Evolutionary conservation across 176 grass and related monocot genomes (phyloP).

Genomic region (Poa pratensis): DNA sequence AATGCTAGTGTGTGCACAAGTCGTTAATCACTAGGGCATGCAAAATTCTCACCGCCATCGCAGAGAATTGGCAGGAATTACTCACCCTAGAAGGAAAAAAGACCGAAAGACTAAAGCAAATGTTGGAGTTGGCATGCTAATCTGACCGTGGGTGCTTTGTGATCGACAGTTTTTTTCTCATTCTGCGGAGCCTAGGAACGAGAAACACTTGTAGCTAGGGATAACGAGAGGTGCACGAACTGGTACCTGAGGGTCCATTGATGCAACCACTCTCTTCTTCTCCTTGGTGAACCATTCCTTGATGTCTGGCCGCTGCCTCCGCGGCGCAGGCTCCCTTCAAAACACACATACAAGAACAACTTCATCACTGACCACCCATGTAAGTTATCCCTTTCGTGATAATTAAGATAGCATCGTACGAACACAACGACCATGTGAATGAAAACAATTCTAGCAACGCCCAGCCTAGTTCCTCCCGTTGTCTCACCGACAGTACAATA

Average conservation of each 20-base stretch:
- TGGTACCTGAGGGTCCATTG: conserved; percentile 65
- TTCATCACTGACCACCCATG: background rate
- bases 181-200: background rate
- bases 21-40: background rate
- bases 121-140: background rate
- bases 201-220: background rate
- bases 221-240: background rate
- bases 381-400: no score
- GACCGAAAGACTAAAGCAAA: background rate
- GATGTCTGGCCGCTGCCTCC: conserved; percentile 42
- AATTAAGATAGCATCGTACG: no score
- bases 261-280: conserved; percentile 62
- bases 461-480: background rate
- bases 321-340: conserved; percentile 56
- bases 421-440: background rate
- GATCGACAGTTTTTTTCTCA: background rate
- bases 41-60: background rate
- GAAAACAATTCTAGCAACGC: background rate
- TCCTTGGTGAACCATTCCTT: conserved; percentile 52
- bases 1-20: background rate
- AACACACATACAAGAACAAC: background rate
- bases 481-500: background rate
- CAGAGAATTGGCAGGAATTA: conserved; percentile 10
- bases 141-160: background rate
- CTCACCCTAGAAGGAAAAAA: background rate